Evolutionary conservation across 306 rosid species (phyloP).

Genomic region (Bauhinia variegata): DNA sequence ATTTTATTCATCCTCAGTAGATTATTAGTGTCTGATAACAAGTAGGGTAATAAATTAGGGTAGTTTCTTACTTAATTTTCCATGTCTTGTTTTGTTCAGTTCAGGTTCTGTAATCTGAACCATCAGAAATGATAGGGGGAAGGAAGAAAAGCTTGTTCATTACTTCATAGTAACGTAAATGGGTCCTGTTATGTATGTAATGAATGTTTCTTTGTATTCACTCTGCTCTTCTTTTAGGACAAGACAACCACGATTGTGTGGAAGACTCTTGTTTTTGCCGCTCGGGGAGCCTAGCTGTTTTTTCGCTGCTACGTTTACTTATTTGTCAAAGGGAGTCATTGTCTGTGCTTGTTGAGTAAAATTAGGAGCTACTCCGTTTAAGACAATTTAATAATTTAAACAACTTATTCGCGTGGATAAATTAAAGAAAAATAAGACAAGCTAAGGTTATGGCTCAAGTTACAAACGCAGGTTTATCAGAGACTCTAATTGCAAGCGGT

Average conservation of each 20-base stretch:
- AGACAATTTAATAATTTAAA: no score
- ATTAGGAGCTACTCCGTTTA: no score
- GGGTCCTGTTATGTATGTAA: slow-evolving; percentile 44
- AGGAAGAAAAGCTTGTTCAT: slow-evolving; percentile 49
- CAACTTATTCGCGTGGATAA: no score
- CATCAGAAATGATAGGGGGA: slow-evolving; percentile 20
- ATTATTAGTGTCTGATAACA: slow-evolving; percentile 60
- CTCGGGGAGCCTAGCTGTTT: no score
- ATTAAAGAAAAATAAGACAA: no score
- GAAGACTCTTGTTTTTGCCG: no score
- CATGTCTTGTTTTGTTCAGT: slow-evolving; percentile 51
- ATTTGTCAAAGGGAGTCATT: no score
- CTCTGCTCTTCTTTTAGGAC: slow-evolving; percentile 37
- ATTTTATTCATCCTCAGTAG: slow-evolving; percentile 75
- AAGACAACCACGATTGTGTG: slow-evolving; percentile 1
- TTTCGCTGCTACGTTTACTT: no score
- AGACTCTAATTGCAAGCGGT: no score
- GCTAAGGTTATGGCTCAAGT: no score
- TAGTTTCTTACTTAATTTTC: slow-evolving; percentile 55
- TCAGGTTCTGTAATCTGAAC: slow-evolving; percentile 66
- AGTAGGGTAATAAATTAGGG: slow-evolving; percentile 71
- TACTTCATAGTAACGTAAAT: slow-evolving; percentile 56
- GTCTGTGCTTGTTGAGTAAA: no score
- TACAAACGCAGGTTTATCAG: no score
- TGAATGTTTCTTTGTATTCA: slow-evolving; percentile 40